Evolutionary conservation across 768 basidiomycete genomes (phyloP).

Genomic region (Polyporus arcularius): DNA sequence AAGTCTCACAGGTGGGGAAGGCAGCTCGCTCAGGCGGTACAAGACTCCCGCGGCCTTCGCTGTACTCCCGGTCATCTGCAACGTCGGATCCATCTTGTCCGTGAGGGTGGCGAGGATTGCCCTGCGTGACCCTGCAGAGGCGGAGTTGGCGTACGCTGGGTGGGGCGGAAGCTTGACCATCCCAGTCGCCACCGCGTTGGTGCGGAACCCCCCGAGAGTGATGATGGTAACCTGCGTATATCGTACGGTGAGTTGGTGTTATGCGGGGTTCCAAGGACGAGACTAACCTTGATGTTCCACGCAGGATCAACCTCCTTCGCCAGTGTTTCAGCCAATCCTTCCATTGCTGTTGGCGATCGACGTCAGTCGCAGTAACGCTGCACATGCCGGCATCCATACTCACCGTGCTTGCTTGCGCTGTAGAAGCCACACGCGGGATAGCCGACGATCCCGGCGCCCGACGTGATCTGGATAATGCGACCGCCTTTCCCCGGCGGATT

Average conservation of each 20-base stretch:
- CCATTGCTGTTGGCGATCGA: slow-evolving; percentile 25
- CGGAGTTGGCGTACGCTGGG: slow-evolving; percentile 16
- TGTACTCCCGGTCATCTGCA: slow-evolving; percentile 8
- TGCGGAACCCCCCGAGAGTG: slow-evolving; percentile 15
- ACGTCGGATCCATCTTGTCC: not conserved
- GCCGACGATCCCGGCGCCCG: slow-evolving; percentile 23
- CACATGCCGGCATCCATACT: not conserved
- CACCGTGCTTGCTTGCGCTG: slow-evolving; percentile 13
- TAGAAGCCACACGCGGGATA: slow-evolving; percentile 13
- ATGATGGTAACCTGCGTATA: slow-evolving; percentile 19
- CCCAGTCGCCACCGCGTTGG: not conserved
- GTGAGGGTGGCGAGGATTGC: not conserved
- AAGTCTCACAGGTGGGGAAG: slow-evolving; percentile 18
- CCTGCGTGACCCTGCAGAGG: not conserved
- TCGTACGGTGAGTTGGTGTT: not conserved
- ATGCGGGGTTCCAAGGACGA: too few relatives aligned
- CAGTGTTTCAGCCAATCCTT: slow-evolving; percentile 29
- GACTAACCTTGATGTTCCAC: slow-evolving; percentile 35
- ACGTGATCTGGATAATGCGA: slow-evolving; percentile 35
- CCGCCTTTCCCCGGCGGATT: slow-evolving; percentile 38
- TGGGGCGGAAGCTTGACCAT: slow-evolving; percentile 1
- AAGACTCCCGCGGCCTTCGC: slow-evolving; percentile 19
- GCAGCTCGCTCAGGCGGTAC: slow-evolving; percentile 15
- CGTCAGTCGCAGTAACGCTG: not conserved
- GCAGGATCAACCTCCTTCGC: slow-evolving; percentile 34